Base-by-base conservation (phyloP, 306 rosid species). In the Dalbergia oliveri region DNA sequence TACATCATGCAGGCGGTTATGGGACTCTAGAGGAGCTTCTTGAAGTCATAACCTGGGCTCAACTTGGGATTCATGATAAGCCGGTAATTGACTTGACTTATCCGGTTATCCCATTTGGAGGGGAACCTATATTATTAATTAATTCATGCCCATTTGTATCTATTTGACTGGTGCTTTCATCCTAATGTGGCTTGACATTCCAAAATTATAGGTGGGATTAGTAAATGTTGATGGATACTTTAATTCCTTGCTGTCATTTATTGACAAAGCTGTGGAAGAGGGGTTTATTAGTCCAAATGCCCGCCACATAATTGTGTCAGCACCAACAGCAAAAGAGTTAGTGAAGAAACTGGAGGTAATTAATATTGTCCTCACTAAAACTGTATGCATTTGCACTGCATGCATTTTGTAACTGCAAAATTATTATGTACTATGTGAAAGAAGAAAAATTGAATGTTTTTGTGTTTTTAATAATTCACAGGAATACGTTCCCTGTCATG, bases 31-130 rank as follows among this genome's bases (percentile, higher is more conserved):
- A 95, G 88, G 98, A 95, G 85, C 90, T 95, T 26, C 99, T 95
- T 83, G 97, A 93, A 86, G 99, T 91, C 56, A 95, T 95, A 84
- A 93, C 99, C 9, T 95, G 99, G 99, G 99, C 99, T 66, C 98
- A 95, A 71, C 98, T 95, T 81, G 98, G 99, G 61, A 95, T 95
- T 83, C 99, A 95, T 71, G 99, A 95, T 81, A 95, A 95, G 78
- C 99, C 98, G 78, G 99, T 95, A 84, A 78, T 77, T 65, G 10
- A 16, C 45, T 63, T 9, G 12, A 43, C 31, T 19, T 72, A 70
- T n/a, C n/a, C n/a, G n/a, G n/a, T n/a, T n/a, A n/a, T 51, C 61
- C 18, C 9, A 68, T 3, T 35, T 58, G 43, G 35, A 16, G 43
- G 53, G 11, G 41, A 72, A 78, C 15, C 41, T 79, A 35, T 62